These are phyloP conservation scores for Hypomyces perniciosus DNA, from an alignment of 2,329 filamentous ascomycete species.

Conservation along the genomic window DNA sequence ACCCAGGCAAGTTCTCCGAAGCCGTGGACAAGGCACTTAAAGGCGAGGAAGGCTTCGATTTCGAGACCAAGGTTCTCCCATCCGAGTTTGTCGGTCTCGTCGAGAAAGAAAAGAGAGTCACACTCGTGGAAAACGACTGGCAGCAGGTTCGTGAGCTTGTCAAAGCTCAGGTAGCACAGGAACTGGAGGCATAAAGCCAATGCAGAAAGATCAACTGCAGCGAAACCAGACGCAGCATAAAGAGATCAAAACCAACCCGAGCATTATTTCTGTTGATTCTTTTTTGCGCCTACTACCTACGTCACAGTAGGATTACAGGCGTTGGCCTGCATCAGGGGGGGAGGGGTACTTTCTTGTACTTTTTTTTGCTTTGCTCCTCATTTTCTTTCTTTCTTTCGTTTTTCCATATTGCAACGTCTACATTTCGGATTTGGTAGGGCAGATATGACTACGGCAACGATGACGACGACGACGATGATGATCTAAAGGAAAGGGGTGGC, in stretches of 20 bases:
- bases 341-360: neutral
- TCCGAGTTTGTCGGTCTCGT: slow-evolving; percentile 76
- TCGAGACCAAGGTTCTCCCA: slow-evolving; percentile 68
- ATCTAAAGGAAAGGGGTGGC: no score
- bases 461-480: no score
- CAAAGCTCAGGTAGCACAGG: slow-evolving; percentile 63
- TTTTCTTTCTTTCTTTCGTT: neutral
- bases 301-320: no score
- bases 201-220: neutral
- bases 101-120: slow-evolving; percentile 67
- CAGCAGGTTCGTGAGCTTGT: slow-evolving; percentile 70
- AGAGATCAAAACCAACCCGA: neutral
- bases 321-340: no score
- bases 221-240: neutral
- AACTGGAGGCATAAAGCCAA: slow-evolving; percentile 38
- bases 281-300: neutral
- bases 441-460: no score
- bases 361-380: neutral
- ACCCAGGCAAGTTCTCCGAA: slow-evolving; percentile 88
- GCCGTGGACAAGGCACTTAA: slow-evolving; percentile 77
- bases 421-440: no score
- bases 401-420: no score
- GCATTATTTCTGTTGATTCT: neutral
- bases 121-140: slow-evolving; percentile 64
- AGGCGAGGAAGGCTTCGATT: slow-evolving; percentile 66